phyloP scores from a whole-genome alignment of 495 filamentous ascomycete species.

The Parathielavia hyrcaniae region DNA sequence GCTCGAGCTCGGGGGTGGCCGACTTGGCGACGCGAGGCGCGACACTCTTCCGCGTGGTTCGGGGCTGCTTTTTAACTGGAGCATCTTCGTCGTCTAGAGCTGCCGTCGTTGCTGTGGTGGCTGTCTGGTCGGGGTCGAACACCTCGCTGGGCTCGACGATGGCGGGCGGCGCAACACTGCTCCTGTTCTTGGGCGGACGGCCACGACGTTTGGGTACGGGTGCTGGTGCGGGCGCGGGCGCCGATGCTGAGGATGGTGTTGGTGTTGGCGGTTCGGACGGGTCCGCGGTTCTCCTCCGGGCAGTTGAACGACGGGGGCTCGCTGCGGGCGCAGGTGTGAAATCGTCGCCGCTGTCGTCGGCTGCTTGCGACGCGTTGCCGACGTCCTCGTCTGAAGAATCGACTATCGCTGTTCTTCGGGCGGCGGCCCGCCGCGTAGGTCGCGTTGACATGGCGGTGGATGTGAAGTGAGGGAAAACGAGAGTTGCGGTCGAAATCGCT shows the following conservation, averaged over 20 bases:
- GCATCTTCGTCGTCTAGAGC: constrained; percentile 30
- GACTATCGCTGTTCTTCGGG: constrained; percentile 61
- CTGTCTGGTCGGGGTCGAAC: constrained; percentile 52
- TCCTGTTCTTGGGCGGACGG: constrained; percentile 35
- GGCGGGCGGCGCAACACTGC: constrained; percentile 18
- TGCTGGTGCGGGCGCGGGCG: neutral
- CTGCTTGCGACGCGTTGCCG: constrained; percentile 50
- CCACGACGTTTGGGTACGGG: constrained; percentile 24
- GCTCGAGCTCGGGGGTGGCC: constrained; percentile 47
- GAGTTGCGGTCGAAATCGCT: neutral
- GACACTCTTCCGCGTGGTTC: constrained; percentile 65
- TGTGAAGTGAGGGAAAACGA: constrained; percentile 2
- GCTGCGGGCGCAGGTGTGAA: constrained; percentile 65
- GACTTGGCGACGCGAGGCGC: constrained; percentile 45
- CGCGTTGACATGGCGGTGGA: constrained; percentile 54
- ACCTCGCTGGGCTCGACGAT: constrained; percentile 55
- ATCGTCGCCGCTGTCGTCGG: constrained; percentile 64
- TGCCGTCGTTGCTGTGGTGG: constrained; percentile 27
- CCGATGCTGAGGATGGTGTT: neutral
- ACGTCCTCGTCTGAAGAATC: constrained; percentile 72
- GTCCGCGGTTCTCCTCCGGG: constrained; percentile 50
- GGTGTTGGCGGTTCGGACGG: constrained; percentile 11
- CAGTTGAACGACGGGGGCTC: constrained; percentile 40
- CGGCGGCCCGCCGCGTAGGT: constrained; percentile 66
- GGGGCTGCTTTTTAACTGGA: constrained; percentile 56